Evolutionary conservation across 768 basidiomycete genomes (phyloP), one percentile per base, ranked within the genome.

Genomic region (Mycena vulgaris): DNA sequence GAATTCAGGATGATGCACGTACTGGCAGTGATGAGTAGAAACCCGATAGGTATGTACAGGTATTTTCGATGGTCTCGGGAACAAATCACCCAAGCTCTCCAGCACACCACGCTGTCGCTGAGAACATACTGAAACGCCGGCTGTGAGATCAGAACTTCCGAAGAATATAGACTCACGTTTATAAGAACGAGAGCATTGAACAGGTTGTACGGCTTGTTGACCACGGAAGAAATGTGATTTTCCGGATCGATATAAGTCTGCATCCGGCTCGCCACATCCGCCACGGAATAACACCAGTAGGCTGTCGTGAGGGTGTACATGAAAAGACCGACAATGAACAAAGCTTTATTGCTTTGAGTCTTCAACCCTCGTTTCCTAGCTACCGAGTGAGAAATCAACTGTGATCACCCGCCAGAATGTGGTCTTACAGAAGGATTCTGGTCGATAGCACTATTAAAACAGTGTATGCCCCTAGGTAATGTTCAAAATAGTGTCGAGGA

Each of bases 41-140:
- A 68, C 5, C 42, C 13, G 21, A 63, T 47, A 3, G 70, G 30
- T 21, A 72, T 27, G 9, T 25, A 49, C 3, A 72, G 27, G 19
- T 51, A 52, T 52, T 45, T 58, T 14, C 66, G 39, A 25, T 63
- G 49, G 31, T 40, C 45, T 6, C 57, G 28, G 3, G 30, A 39
- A 27, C 49, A 72, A 23, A 68, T 60, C 11, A 72, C 42, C 70
- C 70, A 68, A 0, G 70, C 70, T n/a, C 70, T 40, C 70, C 70
- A 72, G 19, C 68, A 57, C n/a, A 72, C 70, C 0, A 72, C 40
- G 1, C 39, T 62, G 21, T 68, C 66, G 23, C 61, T 60, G 51
- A 72, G 28, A 7, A 62, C 28, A 23, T 66, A 71, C 61, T 67
- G 37, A 23, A 30, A 51, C 25, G 17, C 9, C 10, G 2, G 6